phyloP scores from a whole-genome alignment of 306 rosid genomes.

The Malus orientalis region DNA sequence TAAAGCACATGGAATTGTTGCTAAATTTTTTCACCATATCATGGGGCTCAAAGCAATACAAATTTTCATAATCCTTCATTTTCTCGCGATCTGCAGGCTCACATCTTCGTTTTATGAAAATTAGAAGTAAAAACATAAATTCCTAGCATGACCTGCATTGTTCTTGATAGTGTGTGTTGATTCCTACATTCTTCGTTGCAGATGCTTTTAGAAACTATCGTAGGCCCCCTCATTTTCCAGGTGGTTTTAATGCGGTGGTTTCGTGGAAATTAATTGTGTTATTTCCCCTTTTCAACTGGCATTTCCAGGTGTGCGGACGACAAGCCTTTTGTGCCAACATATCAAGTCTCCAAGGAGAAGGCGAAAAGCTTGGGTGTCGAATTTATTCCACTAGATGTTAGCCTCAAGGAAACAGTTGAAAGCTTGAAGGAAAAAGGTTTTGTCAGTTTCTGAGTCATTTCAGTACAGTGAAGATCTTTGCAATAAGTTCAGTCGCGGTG shows the following conservation, averaged over 20 bases:
- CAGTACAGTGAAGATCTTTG: not conserved
- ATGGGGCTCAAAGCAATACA: not conserved
- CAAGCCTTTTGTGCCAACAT: slow-evolving; percentile 30
- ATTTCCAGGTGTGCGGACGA: slow-evolving; percentile 57
- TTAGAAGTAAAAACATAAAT: not conserved
- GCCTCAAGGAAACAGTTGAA: slow-evolving; percentile 63
- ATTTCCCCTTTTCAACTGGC: not conserved
- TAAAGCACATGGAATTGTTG: not conserved
- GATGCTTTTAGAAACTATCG: not conserved
- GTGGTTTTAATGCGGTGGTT: not conserved
- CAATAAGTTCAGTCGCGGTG: not conserved
- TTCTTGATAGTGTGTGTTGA: not conserved
- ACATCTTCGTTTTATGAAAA: not conserved
- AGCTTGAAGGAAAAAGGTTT: slow-evolving; percentile 53
- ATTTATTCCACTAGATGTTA: slow-evolving; percentile 48
- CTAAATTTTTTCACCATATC: not conserved
- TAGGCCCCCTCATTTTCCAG: not conserved
- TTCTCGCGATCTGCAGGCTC: not conserved
- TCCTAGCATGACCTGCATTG: not conserved
- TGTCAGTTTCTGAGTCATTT: slow-evolving; percentile 26
- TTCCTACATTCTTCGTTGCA: no score
- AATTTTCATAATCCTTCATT: not conserved
- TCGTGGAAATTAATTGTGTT: not conserved
- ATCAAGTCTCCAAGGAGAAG: slow-evolving; percentile 55
- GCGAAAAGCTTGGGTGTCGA: slow-evolving; percentile 60